Base-by-base conservation (phyloP, 192 early-diverging fungal genomes). In the Umbelopsis vinacea region DNA sequence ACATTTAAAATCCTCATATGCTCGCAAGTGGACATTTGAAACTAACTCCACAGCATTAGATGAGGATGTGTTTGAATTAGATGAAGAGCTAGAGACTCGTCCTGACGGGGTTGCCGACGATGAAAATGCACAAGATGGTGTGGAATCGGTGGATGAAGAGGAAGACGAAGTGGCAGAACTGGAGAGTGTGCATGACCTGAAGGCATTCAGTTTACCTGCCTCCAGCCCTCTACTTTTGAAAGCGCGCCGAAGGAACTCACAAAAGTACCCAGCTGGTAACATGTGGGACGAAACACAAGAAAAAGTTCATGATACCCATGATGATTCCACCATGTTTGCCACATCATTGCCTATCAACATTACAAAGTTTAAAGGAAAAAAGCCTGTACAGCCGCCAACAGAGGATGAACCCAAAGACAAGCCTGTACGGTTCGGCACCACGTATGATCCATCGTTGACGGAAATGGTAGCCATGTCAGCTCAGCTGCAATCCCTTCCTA, bases 301-400 rank as follows among this genome's bases (percentile, higher is more conserved):
- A 15, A 63, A 37, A 33, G 29, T 29, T 15, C 29, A 63, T 29
- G 29, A 19, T 37, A 26, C 15, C 2, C 29, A 37, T 11, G 33
- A 63, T 37, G 11, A 19, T 9, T 29, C 33, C 1, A 46, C 67
- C 19, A 53, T 54, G 50, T 70, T 29, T 38, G 69, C 69, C 47
- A 70, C 69, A 19, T 70, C 69, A 29, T 40, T 70, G 35, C 69
- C 69, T 33, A 70, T 70, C 23, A 54, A 35, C 38, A 70, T 70
- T 26, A 52, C 26, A 29, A 38, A 46, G 4, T 6, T 37, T 37
- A 29, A 29, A 5, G 29, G 15, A 11, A 14, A 19, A 29, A 8
- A 11, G 12, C 7, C 33, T 12, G 33, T 37, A 6, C 15, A 50
- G n/a, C n/a, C n/a, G n/a, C n/a, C n/a, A 50, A 17, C 57, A n/a